Evolutionary conservation across 2,329 filamentous ascomycete genomes (phyloP).

Genomic region (Alternaria sp.): DNA sequence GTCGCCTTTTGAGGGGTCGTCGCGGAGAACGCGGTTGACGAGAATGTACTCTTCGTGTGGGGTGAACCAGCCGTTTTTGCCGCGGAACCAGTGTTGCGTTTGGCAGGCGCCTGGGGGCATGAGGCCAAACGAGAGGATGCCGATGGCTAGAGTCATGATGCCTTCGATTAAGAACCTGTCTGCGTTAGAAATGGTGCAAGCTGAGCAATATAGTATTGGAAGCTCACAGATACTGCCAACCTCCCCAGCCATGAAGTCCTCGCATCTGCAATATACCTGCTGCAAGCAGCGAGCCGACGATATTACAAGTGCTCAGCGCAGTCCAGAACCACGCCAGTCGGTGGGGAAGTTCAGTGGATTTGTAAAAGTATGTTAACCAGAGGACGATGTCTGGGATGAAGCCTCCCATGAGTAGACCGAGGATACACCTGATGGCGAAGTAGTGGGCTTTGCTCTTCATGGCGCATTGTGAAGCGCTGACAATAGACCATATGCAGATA

Average conservation of each 20-base stretch:
- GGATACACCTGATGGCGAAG: constrained; percentile 48
- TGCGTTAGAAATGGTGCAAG: constrained; percentile 40
- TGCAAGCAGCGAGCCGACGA: constrained; percentile 48
- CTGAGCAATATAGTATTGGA: background rate
- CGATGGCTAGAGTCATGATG: constrained; percentile 59
- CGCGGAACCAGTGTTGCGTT: constrained; percentile 63
- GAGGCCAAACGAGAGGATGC: constrained; percentile 60
- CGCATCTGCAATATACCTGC: constrained; percentile 52
- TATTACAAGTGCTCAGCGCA: constrained; percentile 44
- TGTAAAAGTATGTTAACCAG: constrained; percentile 52
- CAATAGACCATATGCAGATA: constrained; percentile 45
- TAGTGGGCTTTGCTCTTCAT: constrained; percentile 44
- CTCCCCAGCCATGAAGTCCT: constrained; percentile 49
- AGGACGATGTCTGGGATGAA: constrained; percentile 48
- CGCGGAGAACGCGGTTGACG: constrained; percentile 66
- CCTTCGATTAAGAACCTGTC: constrained; percentile 62
- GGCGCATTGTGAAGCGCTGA: constrained; percentile 47
- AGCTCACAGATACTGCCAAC: constrained; percentile 48
- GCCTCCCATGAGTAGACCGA: constrained; percentile 49
- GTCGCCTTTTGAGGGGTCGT: constrained; percentile 62
- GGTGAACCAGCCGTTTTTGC: constrained; percentile 66
- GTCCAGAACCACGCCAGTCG: constrained; percentile 55
- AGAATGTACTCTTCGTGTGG: constrained; percentile 67
- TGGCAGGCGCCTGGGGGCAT: constrained; percentile 59
- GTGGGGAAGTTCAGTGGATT: constrained; percentile 49